Conservation (phyloP, 202 grass and related monocot species). For the Schoenoplectus tabernaemontani region DNA sequence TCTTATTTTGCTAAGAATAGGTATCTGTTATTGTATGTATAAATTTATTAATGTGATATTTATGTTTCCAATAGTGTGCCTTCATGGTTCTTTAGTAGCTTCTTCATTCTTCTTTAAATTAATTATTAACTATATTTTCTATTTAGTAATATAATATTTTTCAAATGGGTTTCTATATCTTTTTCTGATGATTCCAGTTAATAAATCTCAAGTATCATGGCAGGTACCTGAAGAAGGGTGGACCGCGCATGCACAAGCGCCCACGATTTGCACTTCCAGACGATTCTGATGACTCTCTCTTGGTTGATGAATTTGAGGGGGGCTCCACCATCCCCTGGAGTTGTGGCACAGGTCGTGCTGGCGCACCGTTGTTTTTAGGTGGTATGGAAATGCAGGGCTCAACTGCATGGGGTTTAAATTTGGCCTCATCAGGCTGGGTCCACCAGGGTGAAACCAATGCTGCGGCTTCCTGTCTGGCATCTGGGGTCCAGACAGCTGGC, state of each 20-base stretch:
- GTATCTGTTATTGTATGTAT: conserved; percentile 1
- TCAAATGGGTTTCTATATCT: not conserved
- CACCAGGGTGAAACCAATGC: conserved; percentile 66
- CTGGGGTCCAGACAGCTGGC: conserved; percentile 92
- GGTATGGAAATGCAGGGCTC: conserved; percentile 85
- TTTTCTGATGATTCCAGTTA: not conserved
- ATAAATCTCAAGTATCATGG: conserved; percentile 26
- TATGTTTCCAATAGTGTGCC: not conserved
- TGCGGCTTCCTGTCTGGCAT: conserved; percentile 35
- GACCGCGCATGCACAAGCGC: conserved; percentile 84
- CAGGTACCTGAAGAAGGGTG: conserved; percentile 88
- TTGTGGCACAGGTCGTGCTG: conserved; percentile 46
- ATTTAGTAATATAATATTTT: not conserved
- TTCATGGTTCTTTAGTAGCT: not conserved
- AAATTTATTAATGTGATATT: not conserved
- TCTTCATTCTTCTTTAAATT: not conserved
- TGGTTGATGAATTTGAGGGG: conserved; percentile 87
- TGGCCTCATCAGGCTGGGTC: conserved; percentile 90
- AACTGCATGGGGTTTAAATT: conserved; percentile 82
- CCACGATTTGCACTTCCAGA: conserved; percentile 68
- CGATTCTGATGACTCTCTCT: conserved; percentile 98
- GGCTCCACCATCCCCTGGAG: conserved; percentile 73
- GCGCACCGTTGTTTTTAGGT: conserved; percentile 71
- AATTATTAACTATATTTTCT: not conserved
- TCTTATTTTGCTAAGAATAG: not conserved